These are phyloP conservation scores for Pseudogymnoascus sp. DNA, from an alignment of 2,329 filamentous ascomycete species.

Conservation along the genomic window DNA sequence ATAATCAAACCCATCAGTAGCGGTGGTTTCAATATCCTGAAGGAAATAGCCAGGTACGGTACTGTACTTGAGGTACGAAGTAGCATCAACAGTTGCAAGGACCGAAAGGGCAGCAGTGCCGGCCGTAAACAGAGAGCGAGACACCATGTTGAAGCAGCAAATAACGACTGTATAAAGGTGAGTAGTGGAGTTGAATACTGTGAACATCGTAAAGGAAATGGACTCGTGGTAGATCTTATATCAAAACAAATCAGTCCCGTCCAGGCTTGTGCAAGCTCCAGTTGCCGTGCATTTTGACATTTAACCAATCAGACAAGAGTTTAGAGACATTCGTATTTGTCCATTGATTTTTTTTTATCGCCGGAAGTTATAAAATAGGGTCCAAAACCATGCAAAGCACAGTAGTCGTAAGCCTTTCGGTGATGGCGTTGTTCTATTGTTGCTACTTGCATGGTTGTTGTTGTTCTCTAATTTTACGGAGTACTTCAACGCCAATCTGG, in stretches of 20 bases:
- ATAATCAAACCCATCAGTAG: conserved; percentile 53
- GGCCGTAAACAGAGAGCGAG: not conserved
- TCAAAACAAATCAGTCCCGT: not conserved
- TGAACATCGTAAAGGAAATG: not conserved
- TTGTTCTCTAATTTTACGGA: not conserved
- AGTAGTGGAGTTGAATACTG: not conserved
- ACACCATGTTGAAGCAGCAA: conserved; percentile 1
- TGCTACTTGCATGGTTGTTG: conserved; percentile 1
- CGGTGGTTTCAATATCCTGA: conserved; percentile 51
- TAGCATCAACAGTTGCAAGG: not conserved
- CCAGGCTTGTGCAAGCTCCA: not conserved
- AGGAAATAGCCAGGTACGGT: conserved; percentile 54
- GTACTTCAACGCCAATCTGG: not conserved
- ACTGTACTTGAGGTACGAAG: conserved; percentile 46
- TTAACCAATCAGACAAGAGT: not conserved
- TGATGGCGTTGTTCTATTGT: not conserved
- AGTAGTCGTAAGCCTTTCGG: not conserved
- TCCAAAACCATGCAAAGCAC: not conserved
- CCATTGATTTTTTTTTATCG: not conserved
- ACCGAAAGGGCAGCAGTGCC: not conserved
- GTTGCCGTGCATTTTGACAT: not conserved
- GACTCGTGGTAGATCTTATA: not conserved
- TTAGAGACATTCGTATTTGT: not conserved
- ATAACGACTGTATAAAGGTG: conserved; percentile 4
- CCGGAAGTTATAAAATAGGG: not conserved